Evolutionary conservation across 2,329 filamentous ascomycete genomes (phyloP), one percentile per base, ranked within the genome.

Genomic region (Zymoseptoria tritici): DNA sequence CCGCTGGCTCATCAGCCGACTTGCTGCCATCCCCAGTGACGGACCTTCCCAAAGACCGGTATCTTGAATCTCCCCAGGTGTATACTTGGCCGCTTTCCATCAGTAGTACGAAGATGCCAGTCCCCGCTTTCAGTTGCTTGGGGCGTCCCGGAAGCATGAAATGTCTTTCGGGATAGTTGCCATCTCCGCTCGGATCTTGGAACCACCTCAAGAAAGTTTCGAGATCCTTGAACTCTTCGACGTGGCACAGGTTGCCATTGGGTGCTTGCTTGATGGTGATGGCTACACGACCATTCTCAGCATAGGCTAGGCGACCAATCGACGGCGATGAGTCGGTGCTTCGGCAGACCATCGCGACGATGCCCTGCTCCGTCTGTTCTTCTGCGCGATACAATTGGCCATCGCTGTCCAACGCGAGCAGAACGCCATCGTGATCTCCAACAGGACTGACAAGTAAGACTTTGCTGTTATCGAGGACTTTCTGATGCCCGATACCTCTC

Each of bases 51-150:
- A 89, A 79, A 58, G 81, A 83, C 42, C 62, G 78, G 74, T 83
- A 86, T 16, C 86, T 80, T 53, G 78, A 73, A 65, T 89, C 85
- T 7, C 86, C 86, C 76, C 76, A 78, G 16, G 72, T 76, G 60
- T 71, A 75, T 4, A 78, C 74, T 21, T 71, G 67, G 4, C 75
- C 75, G 4, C 60, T 63, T 16, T 70, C 65, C 55, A 72, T 72
- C 19, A 78, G 67, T 42, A 73, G 66, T 9, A 72, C 68, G 65
- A 79, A 79, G 5, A 65, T 70, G 2, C 72, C 75, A n/a, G 68
- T 68, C 55, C 73, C 74, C 0, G 75, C 75, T 9, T 72, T 62
- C 20, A 74, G 62, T 50, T 72, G 67, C 51, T 65, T 67, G 4
- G 69, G 60, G 9, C 64, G 61, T 9, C 70, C 70, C n/a, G 65